These are phyloP conservation scores for Helianthus annuus DNA, from an alignment of 129 eudicot genomes.

Conservation along the genomic window DNA sequence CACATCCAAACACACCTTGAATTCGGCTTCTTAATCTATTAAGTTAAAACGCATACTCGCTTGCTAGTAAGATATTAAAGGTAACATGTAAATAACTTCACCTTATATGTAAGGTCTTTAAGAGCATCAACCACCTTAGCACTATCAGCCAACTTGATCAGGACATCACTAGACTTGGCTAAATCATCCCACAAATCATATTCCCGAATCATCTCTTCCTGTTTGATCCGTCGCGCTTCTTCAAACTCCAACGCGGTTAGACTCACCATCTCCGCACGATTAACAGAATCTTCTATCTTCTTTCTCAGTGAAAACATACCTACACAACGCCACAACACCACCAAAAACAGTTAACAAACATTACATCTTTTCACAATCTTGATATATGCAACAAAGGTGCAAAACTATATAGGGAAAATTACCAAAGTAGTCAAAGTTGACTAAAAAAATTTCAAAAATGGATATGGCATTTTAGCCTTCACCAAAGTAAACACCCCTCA, in stretches of 20 bases:
- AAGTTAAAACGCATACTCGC: not conserved
- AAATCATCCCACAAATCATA: conserved; percentile 87
- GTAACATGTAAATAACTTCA: conserved; percentile 28
- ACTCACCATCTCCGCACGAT: conserved; percentile 70
- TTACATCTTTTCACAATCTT: not conserved
- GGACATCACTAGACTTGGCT: conserved; percentile 62
- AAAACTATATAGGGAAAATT: not conserved
- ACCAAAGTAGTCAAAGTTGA: too few species aligned
- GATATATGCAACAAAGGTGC: not conserved
- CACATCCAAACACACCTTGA: not conserved
- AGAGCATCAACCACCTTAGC: conserved; percentile 79
- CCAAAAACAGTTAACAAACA: not conserved
- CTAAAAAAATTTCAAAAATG: too few species aligned
- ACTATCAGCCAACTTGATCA: conserved; percentile 73
- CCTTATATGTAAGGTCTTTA: conserved; percentile 67
- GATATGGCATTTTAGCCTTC: not conserved
- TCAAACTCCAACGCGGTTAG: conserved; percentile 68
- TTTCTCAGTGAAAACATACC: conserved; percentile 85
- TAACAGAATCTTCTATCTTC: conserved; percentile 84
- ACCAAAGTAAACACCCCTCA: too few species aligned
- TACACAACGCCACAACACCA: conserved; percentile 27
- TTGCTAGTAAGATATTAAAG: not conserved
- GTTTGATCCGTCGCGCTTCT: conserved; percentile 55
- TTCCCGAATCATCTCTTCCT: conserved; percentile 66
- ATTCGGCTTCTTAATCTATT: not conserved